Evolutionary conservation across 768 basidiomycete species (phyloP), one percentile per base, ranked within the genome.

Genomic region (Rhizopogon vinicolor): DNA sequence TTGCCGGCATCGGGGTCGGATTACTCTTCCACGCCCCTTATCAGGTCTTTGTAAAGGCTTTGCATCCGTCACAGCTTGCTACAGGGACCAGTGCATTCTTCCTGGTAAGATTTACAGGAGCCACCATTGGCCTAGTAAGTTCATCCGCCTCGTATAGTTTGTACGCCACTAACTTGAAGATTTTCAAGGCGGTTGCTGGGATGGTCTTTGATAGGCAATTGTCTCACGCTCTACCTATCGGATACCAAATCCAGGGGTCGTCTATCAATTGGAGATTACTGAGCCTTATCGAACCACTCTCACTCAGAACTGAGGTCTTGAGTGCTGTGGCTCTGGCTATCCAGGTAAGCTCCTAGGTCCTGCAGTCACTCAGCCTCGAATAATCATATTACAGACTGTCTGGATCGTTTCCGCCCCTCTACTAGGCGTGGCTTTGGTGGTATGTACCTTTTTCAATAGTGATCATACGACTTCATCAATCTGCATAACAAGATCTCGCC

Each of bases 21-120:
- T 85, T 92, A 82, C 73, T 92, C 28, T 91, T 92, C 70, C 90
- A 92, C 64, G 85, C 90, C 0, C 91, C 91, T 7, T 91, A 90
- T 63, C 89, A 91, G 64, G 80, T 91, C 8, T 89, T 93, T 65
- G 82, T 82, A 48, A 78, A 77, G 56, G 82, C 85, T 12, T 68
- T 93, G 37, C 78, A 81, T 54, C 80, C 83, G 7, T 73, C 78
- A 45, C 85, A 91, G 60, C 68, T 91, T 51, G 90, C 91, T 3
- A 79, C 84, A 19, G 87, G 89, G 31, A 93, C 91, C 9, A 87
- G 89, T 64, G 90, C 89, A 10, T 93, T 93, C 69, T 93, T 93
- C 71, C 77, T 93, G 53, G 89, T 91, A 44, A 80, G 91, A 43
- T 93, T 93, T 71, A 92, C 90, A 39, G 91, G 91, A 8, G 89